Base-by-base conservation (phyloP, 495 filamentous ascomycete species). In the Apiosordaria backusii region DNA sequence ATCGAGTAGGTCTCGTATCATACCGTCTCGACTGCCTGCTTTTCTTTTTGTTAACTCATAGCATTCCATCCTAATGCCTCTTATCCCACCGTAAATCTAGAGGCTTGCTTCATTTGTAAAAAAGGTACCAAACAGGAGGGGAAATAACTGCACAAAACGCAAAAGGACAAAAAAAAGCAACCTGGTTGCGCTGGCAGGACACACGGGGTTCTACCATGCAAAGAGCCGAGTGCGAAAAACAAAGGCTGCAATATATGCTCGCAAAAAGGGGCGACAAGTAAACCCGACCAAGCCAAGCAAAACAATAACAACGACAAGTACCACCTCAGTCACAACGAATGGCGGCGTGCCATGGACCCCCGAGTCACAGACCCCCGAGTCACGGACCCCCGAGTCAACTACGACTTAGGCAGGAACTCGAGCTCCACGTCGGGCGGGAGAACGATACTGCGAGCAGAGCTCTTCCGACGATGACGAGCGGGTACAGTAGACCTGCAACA, bases 401-500 rank as follows among this genome's bases (percentile, higher is more conserved):
- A 45, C 13, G 35, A 45, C 35, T 7, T 45, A 7, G 35, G 35
- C 35, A 45, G 35, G 35, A 45, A 45, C 35, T 45, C 9, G 35
- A 45, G 35, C 35, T 45, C 35, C 10, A 15, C 35, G 35, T 45
- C 35, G 10, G 35, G 35, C 22, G 52, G 52, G 2, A 55, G 10
- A 23, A 0, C 18, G 6, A 55, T 6, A 19, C 21, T 18, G 15
- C 57, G 22, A 23, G 21, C 26, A 50, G 57, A 65, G 50, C 63
- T 65, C 50, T 60, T 53, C n/a, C 63, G 63, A 9, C 63, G 63
- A 45, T 53, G 57, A 23, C 61, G 57, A 25, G 63, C 35, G 27
- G 63, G 63, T 24, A 61, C 40, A 19, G 25, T 21, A n/a, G 57
- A 60, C 57, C 63, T 65, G 23, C n/a, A 65, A 50, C 27, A 40